phyloP scores from a whole-genome alignment of 495 filamentous ascomycete genomes.

The Penicillium atrosanguineum region DNA sequence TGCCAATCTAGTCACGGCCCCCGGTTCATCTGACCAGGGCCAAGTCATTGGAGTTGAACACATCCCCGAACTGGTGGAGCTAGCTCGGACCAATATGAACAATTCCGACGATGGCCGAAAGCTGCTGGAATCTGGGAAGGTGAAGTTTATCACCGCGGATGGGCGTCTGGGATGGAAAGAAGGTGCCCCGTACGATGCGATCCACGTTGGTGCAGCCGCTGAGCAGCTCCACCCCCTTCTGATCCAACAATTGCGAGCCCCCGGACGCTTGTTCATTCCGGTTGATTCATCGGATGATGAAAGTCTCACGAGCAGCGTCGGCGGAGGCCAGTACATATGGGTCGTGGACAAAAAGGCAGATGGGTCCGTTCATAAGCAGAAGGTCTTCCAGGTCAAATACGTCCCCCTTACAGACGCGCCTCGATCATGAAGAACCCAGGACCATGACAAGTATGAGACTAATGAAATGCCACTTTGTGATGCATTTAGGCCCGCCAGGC shows the following conservation, averaged over 20 bases:
- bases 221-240: slow-evolving; percentile 67
- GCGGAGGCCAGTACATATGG: slow-evolving; percentile 75
- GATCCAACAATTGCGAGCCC: slow-evolving; percentile 73
- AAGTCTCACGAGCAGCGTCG: slow-evolving; percentile 13
- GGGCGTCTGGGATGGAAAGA: slow-evolving; percentile 72
- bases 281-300: slow-evolving; percentile 58
- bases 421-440: background rate
- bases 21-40: slow-evolving; percentile 35
- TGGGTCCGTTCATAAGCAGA: slow-evolving; percentile 71
- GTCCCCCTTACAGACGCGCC: slow-evolving; percentile 92
- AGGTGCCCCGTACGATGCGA: slow-evolving; percentile 74
- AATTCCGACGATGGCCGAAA: slow-evolving; percentile 65
- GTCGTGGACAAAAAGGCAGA: slow-evolving; percentile 82
- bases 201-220: slow-evolving; percentile 93
- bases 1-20: slow-evolving; percentile 68
- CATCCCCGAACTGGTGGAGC: slow-evolving; percentile 70
- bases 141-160: slow-evolving; percentile 76
- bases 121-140: slow-evolving; percentile 58
- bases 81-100: slow-evolving; percentile 70
- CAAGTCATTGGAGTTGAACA: slow-evolving; percentile 85
- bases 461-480: background rate
- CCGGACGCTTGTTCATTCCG: slow-evolving; percentile 84
- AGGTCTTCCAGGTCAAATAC: slow-evolving; percentile 81
- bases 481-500: background rate
- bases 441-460: too few relatives aligned